Base-by-base conservation (phyloP, 2,329 filamentous ascomycete genomes). In the Onygena corvina region DNA sequence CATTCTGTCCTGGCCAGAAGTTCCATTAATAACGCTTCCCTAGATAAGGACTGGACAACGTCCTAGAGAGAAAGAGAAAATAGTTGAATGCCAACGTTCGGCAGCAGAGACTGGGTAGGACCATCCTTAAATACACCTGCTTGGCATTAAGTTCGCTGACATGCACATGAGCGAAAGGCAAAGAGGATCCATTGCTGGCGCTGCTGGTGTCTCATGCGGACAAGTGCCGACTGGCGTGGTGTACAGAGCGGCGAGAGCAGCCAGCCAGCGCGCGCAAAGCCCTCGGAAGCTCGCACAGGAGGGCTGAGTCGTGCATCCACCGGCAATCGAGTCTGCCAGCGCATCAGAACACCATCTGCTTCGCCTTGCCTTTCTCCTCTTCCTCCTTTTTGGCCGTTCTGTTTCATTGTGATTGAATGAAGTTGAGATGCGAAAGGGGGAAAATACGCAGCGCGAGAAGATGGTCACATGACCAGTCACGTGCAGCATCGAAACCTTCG, bases 221-320 rank as follows among this genome's bases (percentile, higher is more conserved):
- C 38, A 42, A 42, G 21, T 42, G 2, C 38, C 38, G 38, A 42
- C 38, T 40, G 21, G 38, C 21, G 21, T 21, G 21, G 38, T 42
- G 38, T 21, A 16, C 38, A 27, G 1, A 23, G 27, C 11, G 11
- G 4, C 27, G 5, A 29, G 27, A 11, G 27, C 11, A 29, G 27
- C 27, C 4, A 11, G 27, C 27, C 27, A 5, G 27, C 5, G 11
- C 11, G 5, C 5, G 5, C 5, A 29, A 29, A 21, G 18, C 2
- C 11, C 36, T 25, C 9, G 11, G 16, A 21, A 40, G 11, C 21
- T 40, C 18, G 36, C 36, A 23, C 36, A 40, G 36, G 36, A 40
- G 36, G 36, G 25, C 36, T n/a, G n/a, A 40, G 36, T 40, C 21
- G 21, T 14, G 38, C 27, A 42, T 14, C 38, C 38, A 42, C 38